phyloP scores from a whole-genome alignment of 176 grass and related monocot genomes.

The Alopecurus myosuroides region DNA sequence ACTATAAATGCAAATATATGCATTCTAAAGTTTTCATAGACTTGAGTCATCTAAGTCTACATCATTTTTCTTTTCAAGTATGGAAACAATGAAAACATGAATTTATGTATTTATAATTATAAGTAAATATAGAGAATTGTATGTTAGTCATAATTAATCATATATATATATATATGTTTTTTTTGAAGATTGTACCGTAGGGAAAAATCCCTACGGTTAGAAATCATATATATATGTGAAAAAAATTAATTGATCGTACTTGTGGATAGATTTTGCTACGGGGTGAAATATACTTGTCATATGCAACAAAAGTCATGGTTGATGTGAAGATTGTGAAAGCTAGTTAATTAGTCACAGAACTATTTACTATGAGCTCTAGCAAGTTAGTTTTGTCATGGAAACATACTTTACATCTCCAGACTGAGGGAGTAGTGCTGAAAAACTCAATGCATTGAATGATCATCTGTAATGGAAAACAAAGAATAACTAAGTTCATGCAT shows the following conservation, averaged over 20 bases:
- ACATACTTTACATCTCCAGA: no score
- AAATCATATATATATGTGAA: not conserved
- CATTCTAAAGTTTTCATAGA: not conserved
- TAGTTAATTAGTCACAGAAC: not conserved
- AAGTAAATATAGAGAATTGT: not conserved
- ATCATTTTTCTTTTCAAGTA: not conserved
- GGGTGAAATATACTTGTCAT: not conserved
- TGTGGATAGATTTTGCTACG: not conserved
- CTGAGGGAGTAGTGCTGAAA: not conserved
- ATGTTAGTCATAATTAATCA: not conserved
- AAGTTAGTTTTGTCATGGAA: not conserved
- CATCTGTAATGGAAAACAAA: not conserved
- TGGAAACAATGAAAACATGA: not conserved
- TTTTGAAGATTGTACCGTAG: no score
- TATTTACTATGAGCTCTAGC: not conserved
- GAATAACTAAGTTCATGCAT: not conserved
- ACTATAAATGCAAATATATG: not conserved
- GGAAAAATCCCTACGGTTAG: no score
- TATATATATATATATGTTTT: not conserved
- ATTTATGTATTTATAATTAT: not conserved
- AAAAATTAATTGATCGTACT: not conserved
- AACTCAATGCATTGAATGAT: not conserved
- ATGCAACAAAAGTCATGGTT: not conserved
- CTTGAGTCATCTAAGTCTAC: not conserved
- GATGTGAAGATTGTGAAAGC: not conserved